Evolutionary conservation across 1,139 yeast genomes (phyloP).

Genomic region (Pichia sp.): DNA sequence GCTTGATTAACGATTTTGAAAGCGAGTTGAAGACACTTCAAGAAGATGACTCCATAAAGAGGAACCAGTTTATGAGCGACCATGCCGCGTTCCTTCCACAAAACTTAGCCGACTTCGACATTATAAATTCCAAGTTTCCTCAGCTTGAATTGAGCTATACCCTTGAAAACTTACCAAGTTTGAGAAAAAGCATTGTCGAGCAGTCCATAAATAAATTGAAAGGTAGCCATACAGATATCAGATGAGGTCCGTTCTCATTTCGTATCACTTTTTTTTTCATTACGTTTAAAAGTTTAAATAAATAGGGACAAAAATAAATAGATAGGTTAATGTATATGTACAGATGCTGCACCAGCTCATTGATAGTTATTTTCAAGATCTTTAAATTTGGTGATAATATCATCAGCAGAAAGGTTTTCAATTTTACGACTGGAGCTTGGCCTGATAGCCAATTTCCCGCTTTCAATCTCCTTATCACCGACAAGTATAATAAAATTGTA

Average conservation of each 20-base stretch:
- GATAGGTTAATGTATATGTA: neutral
- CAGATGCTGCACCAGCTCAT: constrained; percentile 10
- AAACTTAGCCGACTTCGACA: constrained; percentile 25
- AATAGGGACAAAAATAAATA: constrained; percentile 1
- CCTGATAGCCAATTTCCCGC: constrained; percentile 63
- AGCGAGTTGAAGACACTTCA: constrained; percentile 35
- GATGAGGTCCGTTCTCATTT: neutral
- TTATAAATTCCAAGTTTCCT: constrained; percentile 27
- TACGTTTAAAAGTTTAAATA: neutral
- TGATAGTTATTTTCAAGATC: constrained; percentile 41
- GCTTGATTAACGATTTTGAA: constrained; percentile 39
- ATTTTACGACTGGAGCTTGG: constrained; percentile 53
- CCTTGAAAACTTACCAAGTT: constrained; percentile 25
- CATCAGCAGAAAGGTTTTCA: constrained; percentile 41
- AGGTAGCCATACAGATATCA: neutral
- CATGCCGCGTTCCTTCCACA: constrained; percentile 52
- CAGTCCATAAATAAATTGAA: constrained; percentile 20
- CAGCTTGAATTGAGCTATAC: constrained; percentile 23
- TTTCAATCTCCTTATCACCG: constrained; percentile 79
- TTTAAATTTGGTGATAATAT: constrained; percentile 47
- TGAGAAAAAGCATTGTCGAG: constrained; percentile 18
- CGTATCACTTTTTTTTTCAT: too few relatives aligned
- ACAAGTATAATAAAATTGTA: constrained; percentile 76
- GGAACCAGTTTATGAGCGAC: constrained; percentile 39
- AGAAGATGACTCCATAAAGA: constrained; percentile 38